These are phyloP conservation scores for Corchorus capsularis DNA, from an alignment of 345 rosid genomes.

Conservation along the genomic window DNA sequence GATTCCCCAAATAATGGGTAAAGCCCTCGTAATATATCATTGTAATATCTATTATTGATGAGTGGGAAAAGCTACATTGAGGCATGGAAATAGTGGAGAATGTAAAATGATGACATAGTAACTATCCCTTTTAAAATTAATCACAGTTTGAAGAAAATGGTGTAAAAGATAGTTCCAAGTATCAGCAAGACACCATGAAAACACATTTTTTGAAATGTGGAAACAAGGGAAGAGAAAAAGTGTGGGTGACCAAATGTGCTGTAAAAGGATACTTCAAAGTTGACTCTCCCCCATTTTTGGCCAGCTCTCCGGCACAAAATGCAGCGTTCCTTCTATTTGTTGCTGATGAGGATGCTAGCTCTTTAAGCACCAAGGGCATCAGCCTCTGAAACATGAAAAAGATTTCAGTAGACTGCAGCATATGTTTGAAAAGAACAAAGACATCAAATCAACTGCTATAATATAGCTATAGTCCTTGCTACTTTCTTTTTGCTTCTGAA, in stretches of 20 bases:
- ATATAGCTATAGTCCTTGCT: background rate
- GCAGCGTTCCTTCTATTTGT: slow-evolving; percentile 99
- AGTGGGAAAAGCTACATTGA: slow-evolving; percentile 43
- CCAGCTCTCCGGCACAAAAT: slow-evolving; percentile 94
- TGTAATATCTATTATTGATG: slow-evolving; percentile 62
- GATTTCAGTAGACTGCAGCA: slow-evolving; percentile 27
- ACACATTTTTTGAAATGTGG: background rate
- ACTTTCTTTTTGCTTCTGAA: background rate
- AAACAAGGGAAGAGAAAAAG: background rate
- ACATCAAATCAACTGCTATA: background rate
- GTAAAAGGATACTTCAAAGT: slow-evolving; percentile 81
- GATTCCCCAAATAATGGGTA: slow-evolving; percentile 88
- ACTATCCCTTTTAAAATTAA: background rate
- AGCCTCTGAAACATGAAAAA: slow-evolving; percentile 62
- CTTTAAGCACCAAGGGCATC: slow-evolving; percentile 92
- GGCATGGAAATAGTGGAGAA: background rate
- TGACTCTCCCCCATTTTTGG: slow-evolving; percentile 92
- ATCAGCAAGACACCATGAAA: background rate
- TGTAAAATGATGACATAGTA: background rate
- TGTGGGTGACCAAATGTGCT: background rate
- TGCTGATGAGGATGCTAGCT: slow-evolving; percentile 76
- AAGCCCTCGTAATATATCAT: slow-evolving; percentile 71
- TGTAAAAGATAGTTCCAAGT: background rate
- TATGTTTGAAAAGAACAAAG: slow-evolving; percentile 1
- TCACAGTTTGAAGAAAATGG: background rate